Percentiles rank a stretch among this genome's conserved stretches.
phyloP scores from a whole-genome alignment of 106 monocot species.

The Alisma plantagoaquatica region DNA sequence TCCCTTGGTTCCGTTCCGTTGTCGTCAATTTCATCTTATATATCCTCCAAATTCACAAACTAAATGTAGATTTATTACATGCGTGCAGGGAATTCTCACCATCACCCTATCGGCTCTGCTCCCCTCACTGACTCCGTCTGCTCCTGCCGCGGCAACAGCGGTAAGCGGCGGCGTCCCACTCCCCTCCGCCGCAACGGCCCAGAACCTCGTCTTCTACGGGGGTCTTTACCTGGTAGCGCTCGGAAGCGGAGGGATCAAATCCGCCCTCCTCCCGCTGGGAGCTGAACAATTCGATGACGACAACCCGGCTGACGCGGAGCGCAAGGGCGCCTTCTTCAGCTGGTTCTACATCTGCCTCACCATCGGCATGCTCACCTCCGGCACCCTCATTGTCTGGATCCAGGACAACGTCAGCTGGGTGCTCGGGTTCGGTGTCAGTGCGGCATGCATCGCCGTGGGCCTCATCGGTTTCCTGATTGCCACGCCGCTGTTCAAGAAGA shows the following conservation, averaged over 20 bases:
- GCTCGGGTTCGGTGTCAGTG: slow-evolving; percentile 28
- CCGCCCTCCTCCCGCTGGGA: slow-evolving; percentile 34
- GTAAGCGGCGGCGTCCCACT: too few relatives aligned
- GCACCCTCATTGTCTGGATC: slow-evolving; percentile 39
- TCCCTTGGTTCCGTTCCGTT: background rate
- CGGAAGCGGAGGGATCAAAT: slow-evolving; percentile 30
- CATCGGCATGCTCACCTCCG: slow-evolving; percentile 19
- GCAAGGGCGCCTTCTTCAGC: slow-evolving; percentile 19
- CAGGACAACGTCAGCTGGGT: slow-evolving; percentile 33
- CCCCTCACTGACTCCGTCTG: slow-evolving; percentile 6
- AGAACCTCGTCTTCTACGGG: slow-evolving; percentile 13
- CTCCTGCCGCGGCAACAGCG: slow-evolving; percentile 1
- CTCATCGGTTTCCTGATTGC: slow-evolving; percentile 17
- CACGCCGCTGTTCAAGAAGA: slow-evolving; percentile 8
- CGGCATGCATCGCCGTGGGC: slow-evolving; percentile 18
- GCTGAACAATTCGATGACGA: slow-evolving; percentile 41
- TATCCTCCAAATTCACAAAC: slow-evolving; percentile 3
- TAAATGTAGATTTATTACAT: too few relatives aligned
- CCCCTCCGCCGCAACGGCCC: background rate
- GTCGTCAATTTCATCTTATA: background rate
- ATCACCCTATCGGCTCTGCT: slow-evolving; percentile 19
- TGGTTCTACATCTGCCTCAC: slow-evolving; percentile 25
- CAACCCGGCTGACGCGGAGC: slow-evolving; percentile 13
- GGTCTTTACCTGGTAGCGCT: slow-evolving; percentile 41
- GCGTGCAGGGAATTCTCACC: slow-evolving; percentile 30